phyloP scores from a whole-genome alignment of 495 filamentous ascomycete genomes.

The Friedmanniomyces simplex region DNA sequence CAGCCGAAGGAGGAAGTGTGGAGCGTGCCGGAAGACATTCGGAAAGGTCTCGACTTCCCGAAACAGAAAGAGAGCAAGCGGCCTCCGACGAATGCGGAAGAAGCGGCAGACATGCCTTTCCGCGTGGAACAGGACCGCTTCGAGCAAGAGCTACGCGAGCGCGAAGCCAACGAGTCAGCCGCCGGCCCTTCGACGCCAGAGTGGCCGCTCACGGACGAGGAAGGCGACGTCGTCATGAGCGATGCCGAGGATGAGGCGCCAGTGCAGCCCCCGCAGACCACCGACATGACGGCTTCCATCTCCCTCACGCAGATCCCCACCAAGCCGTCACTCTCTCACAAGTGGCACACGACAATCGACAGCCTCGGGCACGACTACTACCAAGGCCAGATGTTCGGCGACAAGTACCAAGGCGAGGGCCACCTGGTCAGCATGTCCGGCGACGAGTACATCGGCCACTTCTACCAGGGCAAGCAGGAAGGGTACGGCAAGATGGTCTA shows the following conservation, averaged over 20 bases:
- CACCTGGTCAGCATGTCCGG: constrained; percentile 45
- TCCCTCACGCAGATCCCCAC: not conserved
- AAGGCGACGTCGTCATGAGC: constrained; percentile 15
- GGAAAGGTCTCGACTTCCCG: not conserved
- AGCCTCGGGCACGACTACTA: constrained; percentile 29
- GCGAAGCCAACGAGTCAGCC: not conserved
- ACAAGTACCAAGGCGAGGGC: constrained; percentile 32
- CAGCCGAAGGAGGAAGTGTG: not conserved
- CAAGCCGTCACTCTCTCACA: not conserved
- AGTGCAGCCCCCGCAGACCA: not conserved
- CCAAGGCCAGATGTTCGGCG: constrained; percentile 23
- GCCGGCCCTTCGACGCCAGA: constrained; percentile 1
- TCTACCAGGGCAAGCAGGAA: constrained; percentile 40
- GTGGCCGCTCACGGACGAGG: constrained; percentile 8
- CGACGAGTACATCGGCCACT: constrained; percentile 46
- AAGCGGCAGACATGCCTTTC: not conserved
- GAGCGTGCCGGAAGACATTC: constrained; percentile 8
- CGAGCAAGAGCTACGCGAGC: not conserved
- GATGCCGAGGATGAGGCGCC: constrained; percentile 3
- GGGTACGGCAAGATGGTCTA: constrained; percentile 49
- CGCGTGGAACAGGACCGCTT: not conserved
- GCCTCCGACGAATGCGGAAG: not conserved
- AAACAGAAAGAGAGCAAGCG: not conserved
- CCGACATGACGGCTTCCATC: not conserved
- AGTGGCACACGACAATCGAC: constrained; percentile 7